Percentiles rank a stretch among this genome's conserved stretches.
Conservation (phyloP, 345 rosid genomes). For the Zanthoxylum bungeanum region DNA sequence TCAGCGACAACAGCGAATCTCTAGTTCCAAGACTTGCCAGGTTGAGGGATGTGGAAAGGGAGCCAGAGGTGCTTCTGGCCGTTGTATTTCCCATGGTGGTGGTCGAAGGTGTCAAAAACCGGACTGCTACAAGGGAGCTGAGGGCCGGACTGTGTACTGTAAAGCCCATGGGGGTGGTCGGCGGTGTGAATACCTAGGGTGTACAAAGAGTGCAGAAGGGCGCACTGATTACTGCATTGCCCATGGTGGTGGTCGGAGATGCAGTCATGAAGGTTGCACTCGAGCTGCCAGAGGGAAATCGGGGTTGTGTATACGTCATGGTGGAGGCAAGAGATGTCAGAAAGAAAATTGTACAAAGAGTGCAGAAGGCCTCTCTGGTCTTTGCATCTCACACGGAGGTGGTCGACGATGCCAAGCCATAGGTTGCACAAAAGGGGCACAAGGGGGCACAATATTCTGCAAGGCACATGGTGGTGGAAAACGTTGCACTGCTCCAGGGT, state of each 20-base stretch:
- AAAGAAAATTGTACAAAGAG: constrained; percentile 84
- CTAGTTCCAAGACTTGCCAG: constrained; percentile 70
- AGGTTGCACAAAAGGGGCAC: constrained; percentile 95
- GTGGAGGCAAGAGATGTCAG: constrained; percentile 98
- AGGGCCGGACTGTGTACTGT: constrained; percentile 94
- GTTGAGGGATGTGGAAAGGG: constrained; percentile 97
- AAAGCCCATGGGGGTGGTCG: constrained; percentile 99
- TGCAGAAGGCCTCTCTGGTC: constrained; percentile 97
- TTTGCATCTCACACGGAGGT: constrained; percentile 96
- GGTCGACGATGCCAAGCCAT: constrained; percentile 82
- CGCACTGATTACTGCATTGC: constrained; percentile 94
- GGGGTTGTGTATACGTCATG: constrained; percentile 91
- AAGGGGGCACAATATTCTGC: constrained; percentile 97
- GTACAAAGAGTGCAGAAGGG: constrained; percentile 99
- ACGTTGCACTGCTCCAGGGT: constrained; percentile 71
- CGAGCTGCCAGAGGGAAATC: constrained; percentile 98
- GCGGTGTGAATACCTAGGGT: constrained; percentile 89
- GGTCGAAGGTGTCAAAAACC: constrained; percentile 90
- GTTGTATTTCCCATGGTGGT: constrained; percentile 96
- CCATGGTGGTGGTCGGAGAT: constrained; percentile 97
- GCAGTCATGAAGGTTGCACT: constrained; percentile 74
- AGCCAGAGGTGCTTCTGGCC: constrained; percentile 98
- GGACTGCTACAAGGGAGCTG: constrained; percentile 96
- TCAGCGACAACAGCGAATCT: constrained; percentile 49
- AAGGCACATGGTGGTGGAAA: constrained; percentile 99